A percentile compares a stretch with the other conserved stretches of the same genome.
Evolutionary conservation across 2,329 filamentous ascomycete species (phyloP).

Genomic region (Aspergillus hortae): DNA sequence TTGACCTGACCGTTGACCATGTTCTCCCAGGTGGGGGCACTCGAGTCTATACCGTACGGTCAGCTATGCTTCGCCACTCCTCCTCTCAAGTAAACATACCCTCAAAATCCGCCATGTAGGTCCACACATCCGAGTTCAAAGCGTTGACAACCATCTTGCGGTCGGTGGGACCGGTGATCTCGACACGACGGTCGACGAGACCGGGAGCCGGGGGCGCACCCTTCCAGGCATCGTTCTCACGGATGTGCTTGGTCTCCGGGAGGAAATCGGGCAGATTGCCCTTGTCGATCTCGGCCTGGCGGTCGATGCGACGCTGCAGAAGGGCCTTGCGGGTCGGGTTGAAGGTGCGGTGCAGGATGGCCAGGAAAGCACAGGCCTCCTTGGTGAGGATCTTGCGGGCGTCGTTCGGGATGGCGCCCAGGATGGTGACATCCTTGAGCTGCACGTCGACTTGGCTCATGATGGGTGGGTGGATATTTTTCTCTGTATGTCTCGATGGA

Average conservation of each 20-base stretch:
- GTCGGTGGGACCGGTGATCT: constrained; percentile 96
- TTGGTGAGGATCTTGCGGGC: constrained; percentile 90
- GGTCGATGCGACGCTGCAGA: constrained; percentile 77
- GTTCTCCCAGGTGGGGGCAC: constrained; percentile 96
- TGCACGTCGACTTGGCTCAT: constrained; percentile 73
- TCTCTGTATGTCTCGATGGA: neutral
- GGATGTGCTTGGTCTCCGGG: constrained; percentile 91
- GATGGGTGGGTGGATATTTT: constrained; percentile 1
- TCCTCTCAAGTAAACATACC: constrained; percentile 52
- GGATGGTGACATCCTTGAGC: constrained; percentile 83
- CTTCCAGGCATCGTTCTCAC: constrained; percentile 90
- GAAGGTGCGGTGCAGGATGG: constrained; percentile 92
- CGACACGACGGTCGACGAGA: constrained; percentile 85
- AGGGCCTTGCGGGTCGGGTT: constrained; percentile 83
- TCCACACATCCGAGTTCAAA: constrained; percentile 92
- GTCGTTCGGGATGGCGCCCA: constrained; percentile 71
- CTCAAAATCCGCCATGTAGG: constrained; percentile 99
- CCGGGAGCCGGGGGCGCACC: constrained; percentile 88
- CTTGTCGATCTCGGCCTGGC: constrained; percentile 90
- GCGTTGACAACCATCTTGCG: constrained; percentile 99
- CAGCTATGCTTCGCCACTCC: neutral
- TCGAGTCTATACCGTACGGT: constrained; percentile 64
- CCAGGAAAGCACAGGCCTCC: constrained; percentile 85
- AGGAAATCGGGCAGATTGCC: constrained; percentile 89
- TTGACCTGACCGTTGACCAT: constrained; percentile 99